Percentiles rank a stretch among this genome's conserved stretches.
Evolutionary conservation across 2,329 filamentous ascomycete genomes (phyloP).

Genomic region (Hirsutella thompsonii): DNA sequence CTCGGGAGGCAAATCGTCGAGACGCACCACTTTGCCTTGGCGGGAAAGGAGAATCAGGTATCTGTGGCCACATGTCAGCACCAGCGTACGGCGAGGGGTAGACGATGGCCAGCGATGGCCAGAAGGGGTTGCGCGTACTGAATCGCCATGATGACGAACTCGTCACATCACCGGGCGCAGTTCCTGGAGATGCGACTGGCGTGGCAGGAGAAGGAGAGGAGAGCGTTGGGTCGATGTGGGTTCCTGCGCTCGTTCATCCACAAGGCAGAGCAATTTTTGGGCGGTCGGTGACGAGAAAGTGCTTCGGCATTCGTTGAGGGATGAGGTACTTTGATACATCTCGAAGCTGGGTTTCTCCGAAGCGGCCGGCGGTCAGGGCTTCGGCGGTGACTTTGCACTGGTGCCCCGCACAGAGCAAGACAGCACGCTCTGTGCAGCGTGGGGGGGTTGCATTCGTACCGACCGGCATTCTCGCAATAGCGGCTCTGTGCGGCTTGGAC

Average conservation of each 20-base stretch:
- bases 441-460: too few relatives aligned
- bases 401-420: too few relatives aligned
- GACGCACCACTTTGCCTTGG: constrained; percentile 95
- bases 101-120: too few relatives aligned
- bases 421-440: too few relatives aligned
- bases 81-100: neutral
- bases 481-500: too few relatives aligned
- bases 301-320: neutral
- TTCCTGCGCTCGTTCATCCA: neutral
- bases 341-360: too few relatives aligned
- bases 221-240: neutral
- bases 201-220: neutral
- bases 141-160: constrained; percentile 26
- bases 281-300: constrained; percentile 13
- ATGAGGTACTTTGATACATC: neutral
- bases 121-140: constrained; percentile 20
- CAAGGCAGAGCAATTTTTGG: constrained; percentile 6
- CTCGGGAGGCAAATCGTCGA: neutral
- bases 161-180: constrained; percentile 9
- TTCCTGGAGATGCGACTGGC: constrained; percentile 4
- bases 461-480: too few relatives aligned
- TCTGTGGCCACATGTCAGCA: constrained; percentile 35
- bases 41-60: constrained; percentile 95
- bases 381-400: too few relatives aligned
- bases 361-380: too few relatives aligned